Evolutionary conservation across 306 rosid species (phyloP).

Genomic region (Astragalus membranaceus): DNA sequence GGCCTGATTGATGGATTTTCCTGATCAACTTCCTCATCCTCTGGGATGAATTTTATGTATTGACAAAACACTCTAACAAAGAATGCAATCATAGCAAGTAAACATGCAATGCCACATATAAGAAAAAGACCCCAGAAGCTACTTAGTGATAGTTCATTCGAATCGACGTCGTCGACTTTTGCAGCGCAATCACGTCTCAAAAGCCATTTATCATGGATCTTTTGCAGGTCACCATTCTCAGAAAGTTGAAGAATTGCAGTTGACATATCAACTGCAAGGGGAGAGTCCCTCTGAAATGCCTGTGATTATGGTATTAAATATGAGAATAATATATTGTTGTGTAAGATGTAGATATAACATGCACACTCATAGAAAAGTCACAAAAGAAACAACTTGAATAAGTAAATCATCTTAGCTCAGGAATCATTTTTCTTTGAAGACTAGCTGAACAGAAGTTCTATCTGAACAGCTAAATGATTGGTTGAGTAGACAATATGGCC

Average conservation of each 20-base stretch:
- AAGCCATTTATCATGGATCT: conserved; percentile 89
- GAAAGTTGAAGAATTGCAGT: conserved; percentile 97
- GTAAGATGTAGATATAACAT: background rate
- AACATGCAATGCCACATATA: conserved; percentile 61
- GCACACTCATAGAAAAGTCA: background rate
- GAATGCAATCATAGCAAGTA: conserved; percentile 49
- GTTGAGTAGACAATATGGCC: no score
- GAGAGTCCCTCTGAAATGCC: conserved; percentile 97
- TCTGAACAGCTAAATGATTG: background rate
- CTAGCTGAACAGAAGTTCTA: background rate
- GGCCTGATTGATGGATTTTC: conserved; percentile 33
- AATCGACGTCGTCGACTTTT: conserved; percentile 25
- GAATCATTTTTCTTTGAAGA: background rate
- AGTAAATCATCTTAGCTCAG: background rate
- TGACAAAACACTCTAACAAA: conserved; percentile 46
- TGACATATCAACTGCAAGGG: conserved; percentile 85
- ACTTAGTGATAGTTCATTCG: conserved; percentile 45
- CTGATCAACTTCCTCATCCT: conserved; percentile 5
- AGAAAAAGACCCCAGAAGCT: conserved; percentile 97
- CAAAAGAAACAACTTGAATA: background rate
- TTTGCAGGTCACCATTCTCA: conserved; percentile 92
- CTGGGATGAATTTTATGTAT: conserved; percentile 47
- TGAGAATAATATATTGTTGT: background rate
- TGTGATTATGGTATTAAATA: conserved; percentile 27
- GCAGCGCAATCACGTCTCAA: conserved; percentile 34